These are phyloP conservation scores for Pontederia crassipes DNA, from an alignment of 176 grass and related monocot species.

Conservation along the genomic window DNA sequence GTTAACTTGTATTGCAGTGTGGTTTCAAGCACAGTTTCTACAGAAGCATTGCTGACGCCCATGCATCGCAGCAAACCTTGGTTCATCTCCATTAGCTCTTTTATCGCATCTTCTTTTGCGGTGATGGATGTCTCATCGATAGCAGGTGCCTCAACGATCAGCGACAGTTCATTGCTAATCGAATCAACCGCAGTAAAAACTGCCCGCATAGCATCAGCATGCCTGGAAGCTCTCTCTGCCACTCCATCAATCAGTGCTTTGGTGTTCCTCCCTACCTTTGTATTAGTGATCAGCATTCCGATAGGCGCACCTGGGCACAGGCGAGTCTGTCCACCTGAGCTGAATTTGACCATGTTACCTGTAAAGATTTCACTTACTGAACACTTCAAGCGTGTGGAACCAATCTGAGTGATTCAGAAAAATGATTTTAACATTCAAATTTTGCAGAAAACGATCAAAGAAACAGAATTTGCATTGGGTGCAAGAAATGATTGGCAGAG, in stretches of 20 bases:
- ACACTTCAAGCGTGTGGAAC: background rate
- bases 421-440: no score
- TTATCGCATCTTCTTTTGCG: constrained; percentile 70
- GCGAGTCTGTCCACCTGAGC: constrained; percentile 44
- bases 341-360: constrained; percentile 94
- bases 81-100: constrained; percentile 92
- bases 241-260: constrained; percentile 76
- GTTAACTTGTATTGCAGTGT: constrained; percentile 63
- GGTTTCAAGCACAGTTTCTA: constrained; percentile 60
- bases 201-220: constrained; percentile 53
- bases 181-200: constrained; percentile 70
- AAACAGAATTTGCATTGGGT: no score
- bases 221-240: constrained; percentile 57
- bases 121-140: constrained; percentile 41
- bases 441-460: no score
- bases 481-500: background rate
- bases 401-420: background rate
- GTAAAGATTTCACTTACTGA: constrained; percentile 14
- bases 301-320: constrained; percentile 44
- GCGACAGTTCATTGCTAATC: constrained; percentile 62
- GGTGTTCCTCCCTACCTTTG: constrained; percentile 84
- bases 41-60: constrained; percentile 67
- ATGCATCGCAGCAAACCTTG: constrained; percentile 95
- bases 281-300: constrained; percentile 88
- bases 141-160: constrained; percentile 45